These are phyloP conservation scores for Colletotrichum theobromicola DNA, from an alignment of 2,329 filamentous ascomycete species.

Conservation along the genomic window DNA sequence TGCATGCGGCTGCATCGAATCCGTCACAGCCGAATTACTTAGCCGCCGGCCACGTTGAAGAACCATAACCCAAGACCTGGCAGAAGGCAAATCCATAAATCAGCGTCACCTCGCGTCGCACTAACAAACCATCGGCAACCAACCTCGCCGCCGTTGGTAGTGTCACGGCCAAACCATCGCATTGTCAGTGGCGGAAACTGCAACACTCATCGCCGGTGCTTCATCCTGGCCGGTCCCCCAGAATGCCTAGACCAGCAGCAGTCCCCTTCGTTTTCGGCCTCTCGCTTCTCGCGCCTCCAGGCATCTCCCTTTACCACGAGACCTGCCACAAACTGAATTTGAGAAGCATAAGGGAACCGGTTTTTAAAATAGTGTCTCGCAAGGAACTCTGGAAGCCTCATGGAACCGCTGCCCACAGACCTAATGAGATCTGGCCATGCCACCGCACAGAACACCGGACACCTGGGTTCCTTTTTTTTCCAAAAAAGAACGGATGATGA, in stretches of 20 bases:
- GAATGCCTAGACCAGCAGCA: neutral
- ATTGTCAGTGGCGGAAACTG: constrained; percentile 12
- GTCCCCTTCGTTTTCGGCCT: neutral
- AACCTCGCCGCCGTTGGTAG: neutral
- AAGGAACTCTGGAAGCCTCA: neutral
- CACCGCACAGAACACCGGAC: constrained; percentile 10
- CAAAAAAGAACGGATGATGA: constrained; percentile 13
- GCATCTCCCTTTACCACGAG: constrained; percentile 3
- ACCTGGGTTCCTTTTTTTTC: neutral
- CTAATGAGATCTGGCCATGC: neutral
- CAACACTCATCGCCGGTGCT: neutral
- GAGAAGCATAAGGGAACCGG: neutral
- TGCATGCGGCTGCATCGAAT: neutral
- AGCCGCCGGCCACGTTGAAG: neutral
- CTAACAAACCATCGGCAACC: neutral
- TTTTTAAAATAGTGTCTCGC: constrained; percentile 1
- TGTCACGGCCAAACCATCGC: neutral
- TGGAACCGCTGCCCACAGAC: constrained; percentile 1
- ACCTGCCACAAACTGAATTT: neutral
- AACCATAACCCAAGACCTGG: neutral
- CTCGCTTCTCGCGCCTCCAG: neutral
- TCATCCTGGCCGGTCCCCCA: constrained; percentile 1
- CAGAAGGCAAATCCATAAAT: neutral
- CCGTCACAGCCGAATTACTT: neutral
- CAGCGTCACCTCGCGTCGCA: neutral